These are phyloP conservation scores for Dillenia suffruticosa DNA, from an alignment of 164 flowering plant species.

Conservation along the genomic window DNA sequence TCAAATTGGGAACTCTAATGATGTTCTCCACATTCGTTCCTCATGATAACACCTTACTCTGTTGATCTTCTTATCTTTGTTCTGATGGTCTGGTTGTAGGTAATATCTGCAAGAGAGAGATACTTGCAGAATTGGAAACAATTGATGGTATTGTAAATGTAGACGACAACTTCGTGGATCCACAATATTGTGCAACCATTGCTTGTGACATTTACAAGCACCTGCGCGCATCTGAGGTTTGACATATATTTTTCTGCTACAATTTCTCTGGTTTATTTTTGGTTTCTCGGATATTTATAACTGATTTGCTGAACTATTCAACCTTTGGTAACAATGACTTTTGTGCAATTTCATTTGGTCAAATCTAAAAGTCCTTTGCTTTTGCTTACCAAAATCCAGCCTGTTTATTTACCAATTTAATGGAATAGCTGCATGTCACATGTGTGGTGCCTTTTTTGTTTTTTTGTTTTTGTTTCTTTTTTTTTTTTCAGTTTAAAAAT, in stretches of 20 bases:
- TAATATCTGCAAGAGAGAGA: constrained; percentile 49
- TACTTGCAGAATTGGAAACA: constrained; percentile 35
- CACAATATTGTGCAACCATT: constrained; percentile 81
- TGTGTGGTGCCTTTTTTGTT: neutral
- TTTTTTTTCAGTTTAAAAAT: neutral
- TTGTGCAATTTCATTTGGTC: too few relatives aligned
- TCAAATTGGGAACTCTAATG: neutral
- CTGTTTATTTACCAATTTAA: too few relatives aligned
- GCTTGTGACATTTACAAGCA: constrained; percentile 95
- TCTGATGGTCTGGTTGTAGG: constrained; percentile 22
- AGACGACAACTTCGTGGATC: constrained; percentile 56
- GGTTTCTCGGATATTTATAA: neutral
- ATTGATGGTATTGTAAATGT: constrained; percentile 39
- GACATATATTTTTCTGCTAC: neutral
- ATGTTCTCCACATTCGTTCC: neutral
- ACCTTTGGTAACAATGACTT: too few relatives aligned
- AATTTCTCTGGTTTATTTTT: neutral
- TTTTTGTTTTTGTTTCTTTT: neutral
- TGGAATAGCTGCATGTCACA: neutral
- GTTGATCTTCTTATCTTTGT: neutral
- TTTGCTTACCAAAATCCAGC: too few relatives aligned
- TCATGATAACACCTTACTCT: neutral
- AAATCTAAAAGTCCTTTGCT: too few relatives aligned
- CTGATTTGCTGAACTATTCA: too few relatives aligned
- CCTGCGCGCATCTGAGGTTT: constrained; percentile 84